Evolutionary conservation across 176 grass and related monocot species (phyloP), one percentile per base, ranked within the genome.

Genomic region (Puya raimondii): DNA sequence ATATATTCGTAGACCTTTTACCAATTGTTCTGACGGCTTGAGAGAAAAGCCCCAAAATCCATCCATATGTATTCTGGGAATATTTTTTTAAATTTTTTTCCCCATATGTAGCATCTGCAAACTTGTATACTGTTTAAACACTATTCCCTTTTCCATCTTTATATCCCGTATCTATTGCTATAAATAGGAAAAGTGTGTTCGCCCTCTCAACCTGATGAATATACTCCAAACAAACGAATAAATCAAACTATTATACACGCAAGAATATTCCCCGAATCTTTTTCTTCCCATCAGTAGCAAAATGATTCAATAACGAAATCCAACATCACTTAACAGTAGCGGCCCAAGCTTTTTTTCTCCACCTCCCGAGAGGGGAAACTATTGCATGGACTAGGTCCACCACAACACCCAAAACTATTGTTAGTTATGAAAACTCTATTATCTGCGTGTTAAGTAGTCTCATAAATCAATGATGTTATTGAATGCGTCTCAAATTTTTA

Each of bases 91-190:
- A 54, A 11, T 0, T 14, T 21, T 10, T 61, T 20, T 61, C 2
- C 12, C 16, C 52, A 54, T 54, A 3, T 1, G 5, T 56, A 56
- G 16, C 16, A 56, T 42, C 4, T 33, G 33, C 33, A 12, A 27
- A 65, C 10, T 42, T 14, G 4, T 29, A 3, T 13, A 13, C 64
- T 13, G 2, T 33, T 15, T n/a, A 47, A 10, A 49, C 4, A 67
- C 65, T 67, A 47, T 67, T 67, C 65, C 23, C 16, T 48, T 2
- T 9, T 10, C 65, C 33, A 42, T 16, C 13, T 48, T 16, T 18
- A 10, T 17, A 67, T 67, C 65, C 33, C 33, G 49, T 67, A n/a
- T 67, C 49, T 47, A 67, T 49, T 67, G 65, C 65, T 67, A 67
- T 67, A 67, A n/a, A 16, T 17, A 33, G 65, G 16, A 67, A 67